Evolutionary conservation across 352 stramenopile genomes (phyloP), one percentile per base, ranked within the genome.

Genomic region (Globisporangium abappressorium): DNA sequence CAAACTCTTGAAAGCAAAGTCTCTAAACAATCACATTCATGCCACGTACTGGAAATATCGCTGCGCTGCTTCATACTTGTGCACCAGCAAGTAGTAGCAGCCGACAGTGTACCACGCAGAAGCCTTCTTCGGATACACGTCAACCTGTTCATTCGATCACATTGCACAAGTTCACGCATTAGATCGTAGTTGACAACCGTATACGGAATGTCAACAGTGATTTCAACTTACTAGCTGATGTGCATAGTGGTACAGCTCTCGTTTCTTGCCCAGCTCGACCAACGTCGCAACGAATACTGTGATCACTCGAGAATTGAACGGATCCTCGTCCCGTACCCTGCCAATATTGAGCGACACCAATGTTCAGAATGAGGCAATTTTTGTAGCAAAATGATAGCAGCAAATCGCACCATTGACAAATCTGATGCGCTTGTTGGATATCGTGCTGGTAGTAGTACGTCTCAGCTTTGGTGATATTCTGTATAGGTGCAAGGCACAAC

Each of bases 81-180:
- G 78, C 62, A 98, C 95, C 28, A 95, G 64, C 55, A 98, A 85
- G 75, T 99, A 99, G 75, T 99, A 99, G 71, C 92, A 98, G 0
- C 94, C 97, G 1, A 99, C 96, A 30, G 93, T 96, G 75, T 98
- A 99, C 97, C 97, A 99, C 24, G 92, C 87, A 26, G 87, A 72
- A 0, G 95, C 94, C 58, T 97, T 92, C 62, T 97, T 98, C 8
- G 97, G 96, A 62, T 97, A 94, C 11, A 96, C 89, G 62, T 98
- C 95, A 12, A 99, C 88, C 85, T 95, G 58, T 26, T 67, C 1
- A 8, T 12, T 41, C 1, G 7, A 24, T 18, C 66, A 22, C 11
- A 47, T 22, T 9, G 9, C 59, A 26, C 18, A 65, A 55, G 7
- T 47, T 7, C 5, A 54, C 6, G 24, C 5, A n/a, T 66, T 30